phyloP scores from a whole-genome alignment of 768 basidiomycete genomes.

The Kwoniella botswanensis region DNA sequence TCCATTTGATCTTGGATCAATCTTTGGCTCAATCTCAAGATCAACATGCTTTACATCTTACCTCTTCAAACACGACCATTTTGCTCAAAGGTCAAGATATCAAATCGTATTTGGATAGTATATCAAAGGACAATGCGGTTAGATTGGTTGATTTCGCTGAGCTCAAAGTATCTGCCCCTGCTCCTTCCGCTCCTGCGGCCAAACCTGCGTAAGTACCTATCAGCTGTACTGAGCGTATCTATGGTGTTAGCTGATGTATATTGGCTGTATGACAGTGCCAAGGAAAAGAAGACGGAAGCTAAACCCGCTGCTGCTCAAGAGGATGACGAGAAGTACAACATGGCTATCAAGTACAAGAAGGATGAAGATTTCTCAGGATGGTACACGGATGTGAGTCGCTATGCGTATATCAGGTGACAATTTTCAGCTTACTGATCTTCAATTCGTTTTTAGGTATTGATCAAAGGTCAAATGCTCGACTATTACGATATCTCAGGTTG shows the following conservation, averaged over 20 bases:
- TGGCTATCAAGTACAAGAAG: slow-evolving; percentile 93
- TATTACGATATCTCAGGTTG: slow-evolving; percentile 99
- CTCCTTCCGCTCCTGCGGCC: slow-evolving; percentile 50
- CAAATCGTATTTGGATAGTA: slow-evolving; percentile 69
- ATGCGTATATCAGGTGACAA: too few species aligned
- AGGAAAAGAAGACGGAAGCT: slow-evolving; percentile 38
- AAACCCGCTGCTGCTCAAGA: slow-evolving; percentile 58
- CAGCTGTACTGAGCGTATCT: neutral
- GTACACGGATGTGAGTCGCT: slow-evolving; percentile 79
- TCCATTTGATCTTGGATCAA: slow-evolving; percentile 73
- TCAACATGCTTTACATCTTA: slow-evolving; percentile 75
- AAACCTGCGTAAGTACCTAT: slow-evolving; percentile 40
- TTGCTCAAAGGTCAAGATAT: slow-evolving; percentile 82
- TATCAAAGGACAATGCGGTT: slow-evolving; percentile 66
- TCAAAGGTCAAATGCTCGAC: slow-evolving; percentile 98
- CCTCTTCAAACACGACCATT: slow-evolving; percentile 70
- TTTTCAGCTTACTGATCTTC: neutral
- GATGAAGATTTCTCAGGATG: slow-evolving; percentile 92
- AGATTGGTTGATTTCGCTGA: slow-evolving; percentile 74
- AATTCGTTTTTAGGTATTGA: slow-evolving; percentile 69
- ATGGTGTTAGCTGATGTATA: neutral
- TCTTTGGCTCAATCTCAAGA: slow-evolving; percentile 74
- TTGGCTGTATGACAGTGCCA: slow-evolving; percentile 24
- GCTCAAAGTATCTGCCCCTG: slow-evolving; percentile 61
- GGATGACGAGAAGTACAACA: slow-evolving; percentile 84